Conservation (phyloP, 2,329 filamentous ascomycete genomes). For the Alternaria burnsii region DNA sequence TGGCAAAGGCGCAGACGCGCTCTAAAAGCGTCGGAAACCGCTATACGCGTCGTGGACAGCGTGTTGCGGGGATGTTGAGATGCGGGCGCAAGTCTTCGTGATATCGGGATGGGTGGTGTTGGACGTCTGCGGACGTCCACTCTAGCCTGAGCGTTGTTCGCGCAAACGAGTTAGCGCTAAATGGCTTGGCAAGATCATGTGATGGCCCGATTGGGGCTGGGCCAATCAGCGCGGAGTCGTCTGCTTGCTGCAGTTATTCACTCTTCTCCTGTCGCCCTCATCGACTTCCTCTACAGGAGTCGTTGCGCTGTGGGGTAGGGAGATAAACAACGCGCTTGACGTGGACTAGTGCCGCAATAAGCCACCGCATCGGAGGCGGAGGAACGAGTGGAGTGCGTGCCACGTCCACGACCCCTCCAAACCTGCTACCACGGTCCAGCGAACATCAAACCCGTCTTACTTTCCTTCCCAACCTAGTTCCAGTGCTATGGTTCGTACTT, state of each 20-base stretch:
- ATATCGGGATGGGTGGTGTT: constrained; percentile 44
- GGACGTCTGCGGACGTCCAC: constrained; percentile 23
- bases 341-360: constrained; percentile 33
- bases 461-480: not conserved
- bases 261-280: not conserved
- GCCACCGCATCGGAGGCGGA: constrained; percentile 32
- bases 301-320: constrained; percentile 12
- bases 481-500: not conserved
- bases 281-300: constrained; percentile 15
- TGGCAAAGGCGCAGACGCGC: constrained; percentile 39
- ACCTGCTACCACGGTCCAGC: constrained; percentile 21
- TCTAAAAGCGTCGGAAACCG: constrained; percentile 27
- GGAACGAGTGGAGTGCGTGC: constrained; percentile 34
- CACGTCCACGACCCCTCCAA: constrained; percentile 32
- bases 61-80: constrained; percentile 49
- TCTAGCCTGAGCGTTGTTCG: constrained; percentile 21
- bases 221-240: constrained; percentile 15
- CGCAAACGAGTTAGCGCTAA: constrained; percentile 18
- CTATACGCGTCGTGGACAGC: constrained; percentile 47
- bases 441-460: constrained; percentile 21
- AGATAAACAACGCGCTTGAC: constrained; percentile 29
- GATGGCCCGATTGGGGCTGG: constrained; percentile 8
- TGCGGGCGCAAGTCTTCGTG: constrained; percentile 45
- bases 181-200: constrained; percentile 29
- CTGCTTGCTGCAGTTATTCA: constrained; percentile 2